Base-by-base conservation (phyloP, 352 stramenopile species). In the Pythium periplocum region DNA sequence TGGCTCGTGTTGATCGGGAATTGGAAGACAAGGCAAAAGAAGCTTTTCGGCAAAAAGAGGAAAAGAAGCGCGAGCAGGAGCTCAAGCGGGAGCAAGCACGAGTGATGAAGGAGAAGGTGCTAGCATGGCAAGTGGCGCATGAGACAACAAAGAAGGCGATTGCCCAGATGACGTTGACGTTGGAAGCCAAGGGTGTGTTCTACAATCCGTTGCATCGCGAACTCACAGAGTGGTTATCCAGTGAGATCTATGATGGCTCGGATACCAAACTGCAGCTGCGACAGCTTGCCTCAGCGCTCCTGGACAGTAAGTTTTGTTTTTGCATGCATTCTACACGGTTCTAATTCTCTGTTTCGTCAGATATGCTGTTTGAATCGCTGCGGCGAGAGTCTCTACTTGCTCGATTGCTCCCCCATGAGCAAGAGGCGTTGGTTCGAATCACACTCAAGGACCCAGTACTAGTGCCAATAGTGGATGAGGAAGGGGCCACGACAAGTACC, bases 181-280 rank as follows among this genome's bases (percentile, higher is more conserved):
- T 91, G 7, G 48, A 73, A 48, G 52, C 62, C 31, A 68, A 76
- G 30, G 78, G 78, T 34, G 74, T 90, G 4, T 91, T 86, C 45
- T 88, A 88, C 58, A 69, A 90, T 35, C 76, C 77, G 4, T 55
- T 83, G 37, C 67, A 79, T 8, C 73, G 68, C 31, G 69, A 83
- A 9, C 54, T 91, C 2, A 39, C 54, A 0, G 54, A 68, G 42
- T 86, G 75, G 78, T 63, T 88, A 6, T 40, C 55, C 0, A 44
- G 41, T 1, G 69, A 82, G 26, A 53, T 88, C 9, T 85, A 78
- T 39, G 43, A 61, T 43, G 62, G 52, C 7, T 73, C 68, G 0
- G 68, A 86, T 37, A 58, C 58, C n/a, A 82, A 69, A 11, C 54
- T 83, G 33, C 64, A 57, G 9, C 64, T 88, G 36, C 71, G 64